Evolutionary conservation across 208 protist genomes (phyloP).

Genomic region (Blastocrithidia nonstop): DNA sequence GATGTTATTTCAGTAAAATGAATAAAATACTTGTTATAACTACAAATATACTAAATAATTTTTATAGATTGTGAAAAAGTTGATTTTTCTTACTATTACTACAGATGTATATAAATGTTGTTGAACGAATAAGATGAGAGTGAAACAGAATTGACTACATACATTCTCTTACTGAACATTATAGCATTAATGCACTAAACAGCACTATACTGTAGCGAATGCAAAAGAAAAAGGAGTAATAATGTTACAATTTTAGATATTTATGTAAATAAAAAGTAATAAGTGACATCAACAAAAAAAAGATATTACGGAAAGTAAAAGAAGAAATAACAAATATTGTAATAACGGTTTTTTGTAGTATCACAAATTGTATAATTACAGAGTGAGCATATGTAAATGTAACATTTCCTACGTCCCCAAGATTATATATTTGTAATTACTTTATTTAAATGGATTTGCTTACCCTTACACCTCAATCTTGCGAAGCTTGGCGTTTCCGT

Average conservation of each 20-base stretch:
- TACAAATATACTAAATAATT: too few relatives aligned
- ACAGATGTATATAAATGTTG: conserved; percentile 4
- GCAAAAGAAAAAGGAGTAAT: too few relatives aligned
- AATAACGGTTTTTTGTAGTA: conserved; percentile 3
- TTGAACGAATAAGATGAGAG: conserved; percentile 5
- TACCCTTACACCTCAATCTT: conserved; percentile 42
- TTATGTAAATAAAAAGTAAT: conserved; percentile 3
- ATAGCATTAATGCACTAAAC: too few relatives aligned
- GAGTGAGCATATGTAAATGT: neutral
- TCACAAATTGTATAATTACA: too few relatives aligned
- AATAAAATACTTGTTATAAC: too few relatives aligned
- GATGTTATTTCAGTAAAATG: too few relatives aligned
- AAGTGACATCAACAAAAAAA: conserved; percentile 2
- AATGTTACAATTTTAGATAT: conserved; percentile 4
- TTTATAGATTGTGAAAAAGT: neutral
- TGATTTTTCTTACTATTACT: too few relatives aligned
- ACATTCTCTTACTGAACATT: neutral
- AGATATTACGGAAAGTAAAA: conserved; percentile 4
- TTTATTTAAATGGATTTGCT: neutral
- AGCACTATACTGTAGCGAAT: too few relatives aligned
- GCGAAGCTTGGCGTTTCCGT: conserved; percentile 90
- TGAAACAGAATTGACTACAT: neutral
- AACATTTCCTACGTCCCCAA: neutral
- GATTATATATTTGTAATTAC: neutral
- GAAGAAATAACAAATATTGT: conserved; percentile 3